phyloP scores from a whole-genome alignment of 495 filamentous ascomycete genomes.

The Hypoxylon fragiforme region DNA sequence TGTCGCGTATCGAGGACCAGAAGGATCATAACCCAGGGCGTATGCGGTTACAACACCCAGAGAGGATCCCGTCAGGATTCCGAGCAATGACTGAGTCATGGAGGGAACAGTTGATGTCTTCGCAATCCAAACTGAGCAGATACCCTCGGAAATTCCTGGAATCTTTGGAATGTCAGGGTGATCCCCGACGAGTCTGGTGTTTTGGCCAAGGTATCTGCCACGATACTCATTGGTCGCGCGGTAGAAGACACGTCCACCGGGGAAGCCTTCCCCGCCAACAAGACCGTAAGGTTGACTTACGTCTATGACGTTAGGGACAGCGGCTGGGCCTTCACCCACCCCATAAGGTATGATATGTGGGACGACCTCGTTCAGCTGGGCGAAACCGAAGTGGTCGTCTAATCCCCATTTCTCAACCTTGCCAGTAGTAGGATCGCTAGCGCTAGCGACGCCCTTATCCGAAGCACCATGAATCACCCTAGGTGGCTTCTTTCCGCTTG shows the following conservation, averaged over 20 bases:
- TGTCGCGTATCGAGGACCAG: constrained; percentile 66
- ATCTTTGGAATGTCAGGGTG: constrained; percentile 73
- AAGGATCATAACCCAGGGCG: constrained; percentile 69
- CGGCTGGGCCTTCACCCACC: constrained; percentile 71
- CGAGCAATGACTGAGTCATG: constrained; percentile 75
- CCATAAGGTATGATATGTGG: constrained; percentile 77
- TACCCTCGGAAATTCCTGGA: constrained; percentile 59
- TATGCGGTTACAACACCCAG: constrained; percentile 84
- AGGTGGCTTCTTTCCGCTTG: constrained; percentile 67
- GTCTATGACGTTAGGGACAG: constrained; percentile 84
- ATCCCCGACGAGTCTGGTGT: constrained; percentile 47
- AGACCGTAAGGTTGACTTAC: constrained; percentile 83
- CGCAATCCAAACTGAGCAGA: constrained; percentile 88
- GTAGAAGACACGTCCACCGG: constrained; percentile 76
- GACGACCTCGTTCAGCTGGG: constrained; percentile 74
- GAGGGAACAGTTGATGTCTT: constrained; percentile 73
- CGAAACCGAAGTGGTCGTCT: constrained; percentile 70
- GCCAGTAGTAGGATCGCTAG: constrained; percentile 73
- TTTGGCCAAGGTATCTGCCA: constrained; percentile 70
- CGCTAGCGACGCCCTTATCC: constrained; percentile 70
- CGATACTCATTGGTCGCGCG: constrained; percentile 73
- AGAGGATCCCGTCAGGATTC: constrained; percentile 82
- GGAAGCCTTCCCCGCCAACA: constrained; percentile 81
- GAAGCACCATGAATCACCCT: constrained; percentile 79
- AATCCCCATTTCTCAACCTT: constrained; percentile 87